phyloP scores from a whole-genome alignment of 2,329 filamentous ascomycete species.

The Aureobasidium sp. region DNA sequence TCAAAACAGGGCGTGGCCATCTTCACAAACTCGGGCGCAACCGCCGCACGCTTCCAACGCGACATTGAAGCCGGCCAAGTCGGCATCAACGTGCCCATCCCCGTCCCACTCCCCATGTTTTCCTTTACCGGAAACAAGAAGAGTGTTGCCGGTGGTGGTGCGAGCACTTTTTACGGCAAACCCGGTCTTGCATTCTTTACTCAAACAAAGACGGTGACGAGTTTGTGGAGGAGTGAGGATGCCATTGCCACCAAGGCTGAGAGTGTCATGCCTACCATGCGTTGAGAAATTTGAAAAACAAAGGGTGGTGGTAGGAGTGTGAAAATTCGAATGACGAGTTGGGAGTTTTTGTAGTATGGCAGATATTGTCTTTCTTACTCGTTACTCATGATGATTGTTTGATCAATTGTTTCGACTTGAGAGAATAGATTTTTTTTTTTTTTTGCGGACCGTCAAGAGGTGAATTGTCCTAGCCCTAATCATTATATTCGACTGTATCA shows the following conservation, averaged over 20 bases:
- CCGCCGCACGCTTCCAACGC: slow-evolving; percentile 69
- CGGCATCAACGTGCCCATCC: slow-evolving; percentile 78
- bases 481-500: too few relatives aligned
- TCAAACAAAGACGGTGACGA: slow-evolving; percentile 94
- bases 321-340: too few relatives aligned
- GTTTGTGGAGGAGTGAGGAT: slow-evolving; percentile 80
- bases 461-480: too few relatives aligned
- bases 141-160: slow-evolving; percentile 83
- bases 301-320: neutral
- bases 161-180: slow-evolving; percentile 91
- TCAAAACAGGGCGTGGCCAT: slow-evolving; percentile 65
- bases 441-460: too few relatives aligned
- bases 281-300: neutral
- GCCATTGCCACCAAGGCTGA: slow-evolving; percentile 77
- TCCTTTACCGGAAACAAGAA: slow-evolving; percentile 68
- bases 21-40: slow-evolving; percentile 72
- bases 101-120: slow-evolving; percentile 57
- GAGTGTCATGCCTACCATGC: slow-evolving; percentile 72
- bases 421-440: too few relatives aligned
- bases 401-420: too few relatives aligned
- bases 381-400: too few relatives aligned
- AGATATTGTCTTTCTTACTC: too few relatives aligned
- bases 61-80: slow-evolving; percentile 81
- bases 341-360: too few relatives aligned
- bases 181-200: slow-evolving; percentile 93